phyloP scores from a whole-genome alignment of 2,329 filamentous ascomycete genomes.

The Myrmaecium sp. region DNA sequence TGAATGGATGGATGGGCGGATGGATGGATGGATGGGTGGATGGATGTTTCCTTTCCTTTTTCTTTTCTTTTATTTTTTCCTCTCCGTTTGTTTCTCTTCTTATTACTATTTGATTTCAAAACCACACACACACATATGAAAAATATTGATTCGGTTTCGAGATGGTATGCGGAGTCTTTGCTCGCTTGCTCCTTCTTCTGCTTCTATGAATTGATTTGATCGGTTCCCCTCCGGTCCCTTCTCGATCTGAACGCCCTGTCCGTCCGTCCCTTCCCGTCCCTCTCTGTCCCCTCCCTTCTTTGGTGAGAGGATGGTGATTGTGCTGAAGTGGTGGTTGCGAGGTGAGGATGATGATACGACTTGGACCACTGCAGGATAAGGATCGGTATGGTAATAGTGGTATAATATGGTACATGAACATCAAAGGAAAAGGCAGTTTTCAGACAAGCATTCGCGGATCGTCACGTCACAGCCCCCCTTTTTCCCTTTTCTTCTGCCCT shows the following conservation, averaged over 20 bases:
- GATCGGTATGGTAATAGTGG: too few relatives aligned
- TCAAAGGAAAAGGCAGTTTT: too few relatives aligned
- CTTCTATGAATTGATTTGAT: constrained; percentile 4
- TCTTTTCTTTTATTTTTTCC: neutral
- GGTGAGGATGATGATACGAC: neutral
- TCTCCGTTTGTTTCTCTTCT: neutral
- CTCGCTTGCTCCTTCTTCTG: constrained; percentile 4
- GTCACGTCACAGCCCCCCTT: constrained; percentile 1
- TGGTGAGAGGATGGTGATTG: constrained; percentile 4
- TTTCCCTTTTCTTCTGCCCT: constrained; percentile 2
- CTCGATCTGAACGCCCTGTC: too few relatives aligned
- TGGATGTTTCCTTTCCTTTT: neutral
- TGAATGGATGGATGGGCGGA: neutral
- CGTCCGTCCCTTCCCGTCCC: constrained; percentile 5
- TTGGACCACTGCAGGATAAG: constrained; percentile 1
- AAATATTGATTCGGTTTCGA: too few relatives aligned
- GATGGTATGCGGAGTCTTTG: too few relatives aligned
- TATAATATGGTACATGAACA: too few relatives aligned
- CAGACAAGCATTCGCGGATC: constrained; percentile 2
- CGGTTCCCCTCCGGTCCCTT: too few relatives aligned
- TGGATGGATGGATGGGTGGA: neutral
- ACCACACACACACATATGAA: too few relatives aligned
- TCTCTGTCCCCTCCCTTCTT: constrained; percentile 3
- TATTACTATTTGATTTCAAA: constrained; percentile 1
- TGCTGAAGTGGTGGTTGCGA: constrained; percentile 3